Evolutionary conservation across 495 filamentous ascomycete species (phyloP), one percentile per base, ranked within the genome.

Genomic region (Rhypophila decipiens): DNA sequence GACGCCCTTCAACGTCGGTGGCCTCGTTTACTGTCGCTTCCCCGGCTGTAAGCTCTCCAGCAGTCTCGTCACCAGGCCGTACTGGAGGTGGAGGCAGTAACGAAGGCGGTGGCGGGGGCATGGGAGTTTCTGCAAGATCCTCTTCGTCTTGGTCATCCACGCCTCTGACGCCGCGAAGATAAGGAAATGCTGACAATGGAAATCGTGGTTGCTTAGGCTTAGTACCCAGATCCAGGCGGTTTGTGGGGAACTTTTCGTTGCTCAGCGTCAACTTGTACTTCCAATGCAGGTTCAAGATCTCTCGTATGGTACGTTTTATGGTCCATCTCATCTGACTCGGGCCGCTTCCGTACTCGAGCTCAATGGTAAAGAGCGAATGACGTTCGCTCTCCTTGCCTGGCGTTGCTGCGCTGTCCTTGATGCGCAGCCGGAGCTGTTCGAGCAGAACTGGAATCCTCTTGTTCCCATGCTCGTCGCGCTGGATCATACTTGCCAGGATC

Each of bases 241-340:
- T 56, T 19, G 63, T 57, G 15, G 84, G 78, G 49, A 90, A 85
- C 53, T 85, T 89, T 47, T 95, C 86, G 47, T 85, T 90, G 33
- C 82, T 78, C 24, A 86, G 74, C 39, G 88, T 82, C 39, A 95
- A 64, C 56, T 90, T 93, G 73, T 96, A 99, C 55, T 91, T 86
- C 52, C 87, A 73, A 63, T 99, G 94, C 4, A 99, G 74, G 58
- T 96, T 95, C 52, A 87, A 77, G 59, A 99, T 95, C 55, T 99
- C 93, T 53, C 80, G 77, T 44, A 96, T 74, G 20, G 86, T 85
- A 20, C 93, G 79, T 54, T 87, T 82, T 46, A 99, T 89, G 40
- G 88, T 83, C 93, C 93, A 99, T 56, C 90, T 90, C 93, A 99
- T 97, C 43, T 94, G 77, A 21, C 90, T 95, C 46, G 91, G 79